Conservation (phyloP, 495 filamentous ascomycete species). For the Talaromyces adpressus region DNA sequence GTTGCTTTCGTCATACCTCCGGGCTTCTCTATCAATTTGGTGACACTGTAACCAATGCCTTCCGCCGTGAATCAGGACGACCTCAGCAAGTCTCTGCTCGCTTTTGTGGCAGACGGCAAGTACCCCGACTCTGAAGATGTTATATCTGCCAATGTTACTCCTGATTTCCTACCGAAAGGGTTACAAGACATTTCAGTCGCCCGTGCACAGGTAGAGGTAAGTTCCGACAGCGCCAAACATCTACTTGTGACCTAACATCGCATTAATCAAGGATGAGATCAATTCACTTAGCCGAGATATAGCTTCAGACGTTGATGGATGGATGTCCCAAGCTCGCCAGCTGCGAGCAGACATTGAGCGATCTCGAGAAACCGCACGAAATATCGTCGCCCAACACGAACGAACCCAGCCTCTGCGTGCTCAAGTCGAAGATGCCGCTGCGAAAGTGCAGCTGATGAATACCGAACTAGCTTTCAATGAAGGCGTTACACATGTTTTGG, state of each 20-base stretch:
- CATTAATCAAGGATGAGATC: slow-evolving; percentile 54
- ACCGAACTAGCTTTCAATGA: slow-evolving; percentile 73
- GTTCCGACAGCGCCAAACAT: slow-evolving; percentile 3
- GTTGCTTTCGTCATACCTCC: background rate
- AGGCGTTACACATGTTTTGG: slow-evolving; percentile 55
- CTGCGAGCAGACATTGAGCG: slow-evolving; percentile 76
- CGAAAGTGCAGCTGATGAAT: slow-evolving; percentile 62
- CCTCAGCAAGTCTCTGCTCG: slow-evolving; percentile 61
- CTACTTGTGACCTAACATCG: slow-evolving; percentile 1
- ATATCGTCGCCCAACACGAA: slow-evolving; percentile 68
- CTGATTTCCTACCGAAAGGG: slow-evolving; percentile 52
- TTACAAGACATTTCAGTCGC: slow-evolving; percentile 58
- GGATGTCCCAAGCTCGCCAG: slow-evolving; percentile 75
- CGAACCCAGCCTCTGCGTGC: slow-evolving; percentile 51
- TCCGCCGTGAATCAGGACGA: slow-evolving; percentile 16
- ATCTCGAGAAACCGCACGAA: slow-evolving; percentile 61
- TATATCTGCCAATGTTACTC: slow-evolving; percentile 54
- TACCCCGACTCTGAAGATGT: slow-evolving; percentile 70
- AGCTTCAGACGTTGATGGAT: slow-evolving; percentile 70
- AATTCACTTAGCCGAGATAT: slow-evolving; percentile 63
- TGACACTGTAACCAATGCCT: slow-evolving; percentile 3
- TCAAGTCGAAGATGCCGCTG: slow-evolving; percentile 55
- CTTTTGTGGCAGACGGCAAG: slow-evolving; percentile 59
- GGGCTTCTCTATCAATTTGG: background rate
- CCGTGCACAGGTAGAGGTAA: slow-evolving; percentile 63